Base-by-base conservation (phyloP, 192 early-diverging fungal genomes). In the Obelidium mucronatum region DNA sequence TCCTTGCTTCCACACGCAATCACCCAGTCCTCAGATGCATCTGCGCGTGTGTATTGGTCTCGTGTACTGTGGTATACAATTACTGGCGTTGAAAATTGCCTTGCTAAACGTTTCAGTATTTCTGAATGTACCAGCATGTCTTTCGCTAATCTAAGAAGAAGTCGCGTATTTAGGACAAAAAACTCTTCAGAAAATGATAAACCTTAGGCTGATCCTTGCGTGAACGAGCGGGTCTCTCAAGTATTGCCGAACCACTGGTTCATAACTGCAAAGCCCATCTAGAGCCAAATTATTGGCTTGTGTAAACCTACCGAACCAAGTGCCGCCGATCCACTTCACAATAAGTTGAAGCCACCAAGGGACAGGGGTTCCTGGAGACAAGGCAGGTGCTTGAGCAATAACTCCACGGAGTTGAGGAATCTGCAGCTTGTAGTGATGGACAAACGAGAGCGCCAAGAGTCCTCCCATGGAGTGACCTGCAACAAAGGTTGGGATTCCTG, bases 401-500 rank as follows among this genome's bases (percentile, higher is more conserved):
- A 67, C 51, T 26, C 78, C 78, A 24, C 72, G 70, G 5, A 74
- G 35, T 70, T 79, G 73, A 6, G 55, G 37, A 33, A 67, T 39
- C 44, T 15, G 8, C 19, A 19, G 11, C 36, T 55, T 11, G 11
- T 5, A 19, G 58, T 78, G n/a, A 22, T 77, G 22, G n/a, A 65
- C 30, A 28, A 61, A 48, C 52, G 69, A 77, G 11, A 30, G 5
- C 39, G 79, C 76, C 4, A 84, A 6, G 11, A 79, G 67, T 31
- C 83, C 83, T n/a, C 83, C 83, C 66, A 84, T 65, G 8, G 61
- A 66, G 65, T 92, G 90, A 77, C 76, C 36, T 3, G 70, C 66
- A 2, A 73, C 55, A 53, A 78, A 78, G 26, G 53, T 42, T n/a
- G 77, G 77, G 8, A 73, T 34, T 26, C 54, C 52, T 4, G 86